Conservation (phyloP, 1,284 basidiomycete genomes). For the Papiliotrema laurentii region DNA sequence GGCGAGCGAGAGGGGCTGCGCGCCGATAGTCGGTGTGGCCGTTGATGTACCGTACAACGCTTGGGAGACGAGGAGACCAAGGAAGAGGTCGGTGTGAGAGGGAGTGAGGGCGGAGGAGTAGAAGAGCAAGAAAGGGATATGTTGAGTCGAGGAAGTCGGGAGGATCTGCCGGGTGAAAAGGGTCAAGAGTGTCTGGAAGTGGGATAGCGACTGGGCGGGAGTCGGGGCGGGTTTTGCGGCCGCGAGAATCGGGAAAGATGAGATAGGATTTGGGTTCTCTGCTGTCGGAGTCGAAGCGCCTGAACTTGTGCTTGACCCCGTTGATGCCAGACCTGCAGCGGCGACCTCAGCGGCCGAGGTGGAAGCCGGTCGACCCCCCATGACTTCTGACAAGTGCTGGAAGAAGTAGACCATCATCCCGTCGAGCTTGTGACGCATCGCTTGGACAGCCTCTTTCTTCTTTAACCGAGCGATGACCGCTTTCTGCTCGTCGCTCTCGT, state of each 20-base stretch:
- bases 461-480: constrained; percentile 53
- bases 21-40: constrained; percentile 13
- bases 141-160: constrained; percentile 92
- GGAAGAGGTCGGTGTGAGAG: constrained; percentile 87
- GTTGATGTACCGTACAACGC: constrained; percentile 69
- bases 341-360: constrained; percentile 34
- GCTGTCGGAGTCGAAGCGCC: constrained; percentile 31
- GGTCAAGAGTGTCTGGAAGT: constrained; percentile 82
- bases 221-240: constrained; percentile 13
- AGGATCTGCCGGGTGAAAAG: constrained; percentile 93
- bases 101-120: constrained; percentile 87
- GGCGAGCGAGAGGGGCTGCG: constrained; percentile 31
- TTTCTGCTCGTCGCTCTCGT: constrained; percentile 48
- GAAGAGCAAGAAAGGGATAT: constrained; percentile 96
- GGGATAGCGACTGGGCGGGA: constrained; percentile 48
- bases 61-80: constrained; percentile 84
- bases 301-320: constrained; percentile 18
- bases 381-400: constrained; percentile 58
- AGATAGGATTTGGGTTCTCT: constrained; percentile 21
- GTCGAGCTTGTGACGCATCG: constrained; percentile 87
- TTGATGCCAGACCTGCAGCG: constrained; percentile 17
- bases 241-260: constrained; percentile 13
- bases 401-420: constrained; percentile 79
- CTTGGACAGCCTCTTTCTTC: constrained; percentile 63
- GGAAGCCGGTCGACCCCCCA: constrained; percentile 25